phyloP scores from a whole-genome alignment of 1,284 basidiomycete genomes.

The Tilletia walkeri region DNA sequence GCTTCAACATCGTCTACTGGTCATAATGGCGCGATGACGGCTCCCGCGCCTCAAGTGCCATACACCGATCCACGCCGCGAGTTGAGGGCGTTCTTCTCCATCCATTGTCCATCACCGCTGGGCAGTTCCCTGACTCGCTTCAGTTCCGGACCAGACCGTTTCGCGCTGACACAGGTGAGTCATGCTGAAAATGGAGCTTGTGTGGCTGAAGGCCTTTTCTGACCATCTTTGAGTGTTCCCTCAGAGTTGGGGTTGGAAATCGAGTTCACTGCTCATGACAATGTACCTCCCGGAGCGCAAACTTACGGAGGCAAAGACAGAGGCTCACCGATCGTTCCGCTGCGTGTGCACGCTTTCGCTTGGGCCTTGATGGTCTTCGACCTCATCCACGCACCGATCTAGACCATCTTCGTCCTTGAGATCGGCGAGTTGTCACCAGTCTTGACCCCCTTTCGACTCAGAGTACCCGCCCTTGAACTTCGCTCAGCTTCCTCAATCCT shows the following conservation, averaged over 20 bases:
- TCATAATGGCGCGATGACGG: not conserved
- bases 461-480: no score
- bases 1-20: not conserved
- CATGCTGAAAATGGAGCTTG: not conserved
- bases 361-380: not conserved
- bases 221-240: not conserved
- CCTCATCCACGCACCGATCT: no score
- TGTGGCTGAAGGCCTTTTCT: not conserved
- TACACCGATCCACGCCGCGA: constrained; percentile 57
- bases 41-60: constrained; percentile 29
- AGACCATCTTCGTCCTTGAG: not conserved
- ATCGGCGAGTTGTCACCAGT: no score
- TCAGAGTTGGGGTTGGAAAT: constrained; percentile 62
- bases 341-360: constrained; percentile 35
- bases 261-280: constrained; percentile 53
- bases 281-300: constrained; percentile 59
- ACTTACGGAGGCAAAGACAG: constrained; percentile 52
- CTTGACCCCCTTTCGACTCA: no score
- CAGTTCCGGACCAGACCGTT: constrained; percentile 78
- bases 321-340: constrained; percentile 30
- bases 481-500: no score
- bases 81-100: constrained; percentile 69
- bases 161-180: constrained; percentile 62
- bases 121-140: constrained; percentile 81
- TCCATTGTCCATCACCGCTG: constrained; percentile 75